Evolutionary conservation across 2,329 filamentous ascomycete genomes (phyloP).

Genomic region (Colletotrichum godetiae): DNA sequence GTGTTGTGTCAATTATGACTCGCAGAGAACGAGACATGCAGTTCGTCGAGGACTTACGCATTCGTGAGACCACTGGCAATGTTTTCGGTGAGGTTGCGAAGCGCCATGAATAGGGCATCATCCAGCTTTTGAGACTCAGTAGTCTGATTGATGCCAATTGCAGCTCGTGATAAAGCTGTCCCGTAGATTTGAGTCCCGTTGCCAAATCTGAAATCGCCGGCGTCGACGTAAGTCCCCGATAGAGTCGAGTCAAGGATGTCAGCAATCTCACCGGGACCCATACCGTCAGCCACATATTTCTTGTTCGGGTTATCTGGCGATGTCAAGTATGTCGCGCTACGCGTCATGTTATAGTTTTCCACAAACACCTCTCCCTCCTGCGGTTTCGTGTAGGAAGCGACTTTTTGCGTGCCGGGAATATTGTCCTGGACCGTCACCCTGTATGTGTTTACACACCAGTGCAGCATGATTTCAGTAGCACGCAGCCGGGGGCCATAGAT

Average conservation of each 20-base stretch:
- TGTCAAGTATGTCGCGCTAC: conserved; percentile 17
- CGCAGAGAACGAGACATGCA: neutral
- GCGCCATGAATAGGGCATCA: conserved; percentile 1
- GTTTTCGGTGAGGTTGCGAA: conserved; percentile 21
- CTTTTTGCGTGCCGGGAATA: conserved; percentile 3
- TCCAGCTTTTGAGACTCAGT: conserved; percentile 20
- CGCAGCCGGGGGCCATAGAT: neutral
- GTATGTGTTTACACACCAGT: conserved; percentile 27
- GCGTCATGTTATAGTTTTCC: conserved; percentile 2
- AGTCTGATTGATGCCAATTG: neutral
- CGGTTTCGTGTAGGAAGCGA: conserved; percentile 5
- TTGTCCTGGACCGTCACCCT: conserved; percentile 12
- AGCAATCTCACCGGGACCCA: neutral
- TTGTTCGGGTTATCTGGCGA: conserved; percentile 10
- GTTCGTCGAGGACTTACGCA: neutral
- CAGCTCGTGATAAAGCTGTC: conserved; percentile 15
- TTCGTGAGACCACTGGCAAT: conserved; percentile 23
- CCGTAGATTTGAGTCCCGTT: conserved; percentile 14
- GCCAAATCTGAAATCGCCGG: neutral
- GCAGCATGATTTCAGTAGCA: conserved; percentile 5
- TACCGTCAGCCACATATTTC: conserved; percentile 6
- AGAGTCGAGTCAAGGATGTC: neutral
- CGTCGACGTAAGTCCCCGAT: neutral
- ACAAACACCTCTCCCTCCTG: neutral
- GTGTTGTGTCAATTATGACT: neutral